These are phyloP conservation scores for Dichotomocladium elegans DNA, from an alignment of 371 early-diverging fungal genomes.

Conservation along the genomic window DNA sequence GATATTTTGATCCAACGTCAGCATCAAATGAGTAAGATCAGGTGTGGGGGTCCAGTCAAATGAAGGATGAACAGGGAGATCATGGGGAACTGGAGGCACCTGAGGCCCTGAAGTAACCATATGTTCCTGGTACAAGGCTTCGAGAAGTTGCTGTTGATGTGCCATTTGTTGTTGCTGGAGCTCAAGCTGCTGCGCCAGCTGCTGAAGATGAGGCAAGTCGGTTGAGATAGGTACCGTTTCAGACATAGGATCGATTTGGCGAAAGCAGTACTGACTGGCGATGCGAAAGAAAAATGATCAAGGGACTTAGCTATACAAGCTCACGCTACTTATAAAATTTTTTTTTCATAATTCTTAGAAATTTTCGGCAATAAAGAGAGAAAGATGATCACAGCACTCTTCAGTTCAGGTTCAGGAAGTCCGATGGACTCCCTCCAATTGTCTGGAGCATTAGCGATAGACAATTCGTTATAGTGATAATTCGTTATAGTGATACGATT, in stretches of 20 bases:
- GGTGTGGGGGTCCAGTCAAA: constrained; percentile 4
- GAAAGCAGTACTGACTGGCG: neutral
- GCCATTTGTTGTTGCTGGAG: neutral
- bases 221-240: neutral
- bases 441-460: too few species aligned
- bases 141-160: neutral
- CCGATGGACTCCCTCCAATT: too few species aligned
- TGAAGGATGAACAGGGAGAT: constrained; percentile 4
- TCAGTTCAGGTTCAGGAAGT: neutral
- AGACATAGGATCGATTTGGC: neutral
- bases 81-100: neutral
- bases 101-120: too few species aligned
- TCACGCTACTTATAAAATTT: neutral
- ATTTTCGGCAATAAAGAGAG: neutral
- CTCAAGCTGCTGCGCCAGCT: too few species aligned
- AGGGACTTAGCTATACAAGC: too few species aligned
- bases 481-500: too few species aligned
- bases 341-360: neutral
- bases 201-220: neutral
- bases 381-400: neutral
- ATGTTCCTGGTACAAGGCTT: neutral
- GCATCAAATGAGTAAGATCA: neutral
- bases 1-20: neutral
- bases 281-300: constrained; percentile 2
- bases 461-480: too few species aligned